Evolutionary conservation across 148 eudicot genomes (phyloP), one percentile per base, ranked within the genome.

Genomic region (Silene uniflora): DNA sequence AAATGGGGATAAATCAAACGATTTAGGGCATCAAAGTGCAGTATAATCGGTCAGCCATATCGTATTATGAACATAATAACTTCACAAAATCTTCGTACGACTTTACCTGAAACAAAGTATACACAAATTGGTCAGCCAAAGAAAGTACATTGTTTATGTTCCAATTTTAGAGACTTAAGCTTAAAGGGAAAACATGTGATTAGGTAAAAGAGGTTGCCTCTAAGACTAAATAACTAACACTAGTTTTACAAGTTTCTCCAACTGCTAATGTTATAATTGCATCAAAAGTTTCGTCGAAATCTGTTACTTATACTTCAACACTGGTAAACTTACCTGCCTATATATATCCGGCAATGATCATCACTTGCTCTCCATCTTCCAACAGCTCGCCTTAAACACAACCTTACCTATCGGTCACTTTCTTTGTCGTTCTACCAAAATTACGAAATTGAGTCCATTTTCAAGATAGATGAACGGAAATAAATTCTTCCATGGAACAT

Each of bases 401-500:
- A 21, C 54, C 67, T 10, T 22, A 21, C 14, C 72, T 27, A 29
- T 69, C 73, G 71, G 59, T 61, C 78, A 39, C 66, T 39, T 60
- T 77, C 70, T 59, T 58, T 10, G 24, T 42, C 44, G 6, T 6
- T 39, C 44, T 10, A 23, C 10, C 9, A 23, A 18, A 29, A 71
- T 21, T 71, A 35, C 18, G 42, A 9, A 16, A 72, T 42, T 19
- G 10, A 75, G 68, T 54, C 72, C 44, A 62, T 60, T 64, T 39
- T 10, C 23, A 16, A 62, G 55, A 21, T 22, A 82, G 58, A 88
- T 89, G 93, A 89, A 82, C 69, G 86, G 77, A 58, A 82, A 84
- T 29, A 87, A 81, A 82, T 84, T 86, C 79, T 88, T 92, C 73
- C 97, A 95, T 78, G 97, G 97, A 68, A 92, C 96, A 67, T 86